Percentiles rank a stretch among this genome's conserved stretches.
phyloP scores from a whole-genome alignment of 2,329 filamentous ascomycete genomes.

The Colletotrichum sp. region DNA sequence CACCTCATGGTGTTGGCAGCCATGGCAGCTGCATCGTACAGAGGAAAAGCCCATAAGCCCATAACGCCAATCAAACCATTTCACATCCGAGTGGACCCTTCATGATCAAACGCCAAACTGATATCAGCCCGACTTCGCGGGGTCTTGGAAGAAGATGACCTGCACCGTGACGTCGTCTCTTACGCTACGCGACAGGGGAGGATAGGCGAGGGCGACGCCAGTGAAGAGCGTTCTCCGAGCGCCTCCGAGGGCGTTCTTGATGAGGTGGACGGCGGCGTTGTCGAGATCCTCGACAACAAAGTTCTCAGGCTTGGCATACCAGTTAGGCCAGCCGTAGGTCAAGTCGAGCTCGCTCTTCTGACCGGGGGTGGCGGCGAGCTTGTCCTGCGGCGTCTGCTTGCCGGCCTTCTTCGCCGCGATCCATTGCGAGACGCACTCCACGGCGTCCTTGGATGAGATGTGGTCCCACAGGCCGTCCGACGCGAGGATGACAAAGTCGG shows the following conservation, averaged over 20 bases:
- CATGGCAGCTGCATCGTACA: neutral
- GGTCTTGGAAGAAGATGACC: constrained; percentile 66
- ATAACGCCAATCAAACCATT: neutral
- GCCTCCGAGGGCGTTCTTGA: constrained; percentile 82
- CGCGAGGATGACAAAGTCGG: constrained; percentile 67
- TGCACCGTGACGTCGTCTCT: constrained; percentile 85
- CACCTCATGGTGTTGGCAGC: neutral
- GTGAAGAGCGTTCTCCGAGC: constrained; percentile 76
- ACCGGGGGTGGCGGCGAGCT: neutral
- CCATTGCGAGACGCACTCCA: constrained; percentile 63
- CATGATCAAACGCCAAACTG: neutral
- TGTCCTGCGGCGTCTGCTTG: neutral
- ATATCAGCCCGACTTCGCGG: neutral
- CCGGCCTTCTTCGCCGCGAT: constrained; percentile 26
- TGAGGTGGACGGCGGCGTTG: constrained; percentile 81
- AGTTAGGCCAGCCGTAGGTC: constrained; percentile 24
- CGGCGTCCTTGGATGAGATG: constrained; percentile 61
- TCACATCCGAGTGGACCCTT: neutral
- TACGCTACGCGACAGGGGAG: constrained; percentile 67
- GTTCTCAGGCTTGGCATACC: constrained; percentile 45
- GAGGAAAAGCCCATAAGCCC: neutral
- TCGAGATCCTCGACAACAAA: constrained; percentile 73
- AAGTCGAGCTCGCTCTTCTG: constrained; percentile 15
- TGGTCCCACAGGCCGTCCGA: constrained; percentile 72
- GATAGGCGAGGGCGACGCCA: constrained; percentile 71